Conservation (phyloP, 305 asterid species). For the Fraxinus latifolia region DNA sequence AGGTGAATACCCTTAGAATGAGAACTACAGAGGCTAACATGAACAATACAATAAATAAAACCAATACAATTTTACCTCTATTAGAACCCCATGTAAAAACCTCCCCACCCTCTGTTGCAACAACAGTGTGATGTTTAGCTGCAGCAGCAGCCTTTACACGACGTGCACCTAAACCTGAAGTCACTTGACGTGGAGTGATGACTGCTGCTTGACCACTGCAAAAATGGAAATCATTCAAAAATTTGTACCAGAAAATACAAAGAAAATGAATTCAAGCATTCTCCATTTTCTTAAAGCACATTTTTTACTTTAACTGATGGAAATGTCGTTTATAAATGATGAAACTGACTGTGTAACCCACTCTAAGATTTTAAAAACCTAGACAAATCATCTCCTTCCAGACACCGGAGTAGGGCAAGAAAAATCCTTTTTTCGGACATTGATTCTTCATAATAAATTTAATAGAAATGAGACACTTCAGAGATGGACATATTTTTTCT, state of each 20-base stretch:
- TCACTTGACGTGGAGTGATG: constrained; percentile 94
- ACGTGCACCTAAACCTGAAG: constrained; percentile 86
- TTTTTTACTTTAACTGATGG: not conserved
- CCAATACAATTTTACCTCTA: constrained; percentile 58
- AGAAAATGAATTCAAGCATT: constrained; percentile 11
- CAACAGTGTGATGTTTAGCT: constrained; percentile 98
- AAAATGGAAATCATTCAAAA: constrained; percentile 22
- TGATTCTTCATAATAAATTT: not conserved
- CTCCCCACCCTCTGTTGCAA: constrained; percentile 89
- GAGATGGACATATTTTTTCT: not conserved
- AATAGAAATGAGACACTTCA: not conserved
- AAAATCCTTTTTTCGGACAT: not conserved
- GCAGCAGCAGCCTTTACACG: constrained; percentile 87
- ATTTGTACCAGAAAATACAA: constrained; percentile 4
- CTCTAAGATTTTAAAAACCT: constrained; percentile 9
- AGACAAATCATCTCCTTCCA: not conserved
- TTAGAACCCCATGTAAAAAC: constrained; percentile 99
- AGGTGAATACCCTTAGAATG: not conserved
- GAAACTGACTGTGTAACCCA: not conserved
- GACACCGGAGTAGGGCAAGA: not conserved
- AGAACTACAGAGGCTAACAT: not conserved
- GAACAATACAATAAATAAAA: not conserved
- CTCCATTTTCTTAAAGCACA: not conserved
- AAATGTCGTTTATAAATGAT: not conserved
- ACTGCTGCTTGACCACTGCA: constrained; percentile 99